A percentile compares a stretch with the other conserved stretches of the same genome.
phyloP scores from a whole-genome alignment of 192 early-diverging fungal genomes.

The Mortierella antarctica region DNA sequence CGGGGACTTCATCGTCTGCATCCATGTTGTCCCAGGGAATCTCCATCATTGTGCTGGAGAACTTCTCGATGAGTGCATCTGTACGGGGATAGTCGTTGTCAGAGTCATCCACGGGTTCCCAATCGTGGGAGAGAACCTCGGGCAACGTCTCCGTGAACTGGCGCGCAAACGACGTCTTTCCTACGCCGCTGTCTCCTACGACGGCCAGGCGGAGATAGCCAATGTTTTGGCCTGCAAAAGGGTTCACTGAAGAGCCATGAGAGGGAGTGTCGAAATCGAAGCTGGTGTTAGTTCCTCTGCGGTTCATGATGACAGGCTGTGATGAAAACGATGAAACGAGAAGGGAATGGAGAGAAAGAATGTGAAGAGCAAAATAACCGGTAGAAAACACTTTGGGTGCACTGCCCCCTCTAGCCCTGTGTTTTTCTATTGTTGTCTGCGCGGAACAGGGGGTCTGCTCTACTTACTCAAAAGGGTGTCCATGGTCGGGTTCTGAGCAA shows the following conservation, averaged over 20 bases:
- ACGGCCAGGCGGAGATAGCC: slow-evolving; percentile 53
- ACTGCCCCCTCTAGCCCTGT: too few relatives aligned
- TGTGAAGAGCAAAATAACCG: too few relatives aligned
- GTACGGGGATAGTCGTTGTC: slow-evolving; percentile 38
- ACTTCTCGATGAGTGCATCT: slow-evolving; percentile 33
- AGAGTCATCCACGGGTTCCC: slow-evolving; percentile 19
- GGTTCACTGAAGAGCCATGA: slow-evolving; percentile 31
- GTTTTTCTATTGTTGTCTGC: too few relatives aligned
- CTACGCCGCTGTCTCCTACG: slow-evolving; percentile 53
- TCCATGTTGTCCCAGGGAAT: slow-evolving; percentile 55
- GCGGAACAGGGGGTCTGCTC: too few relatives aligned
- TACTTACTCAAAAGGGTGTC: slow-evolving; percentile 11
- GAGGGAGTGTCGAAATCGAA: background rate
- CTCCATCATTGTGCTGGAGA: slow-evolving; percentile 53
- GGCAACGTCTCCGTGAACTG: slow-evolving; percentile 51
- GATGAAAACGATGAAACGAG: background rate
- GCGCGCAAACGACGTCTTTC: slow-evolving; percentile 51
- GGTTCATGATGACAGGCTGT: background rate
- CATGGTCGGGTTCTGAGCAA: background rate
- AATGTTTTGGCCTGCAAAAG: slow-evolving; percentile 53
- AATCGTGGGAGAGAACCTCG: slow-evolving; percentile 46
- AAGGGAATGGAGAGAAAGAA: background rate
- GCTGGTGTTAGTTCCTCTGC: slow-evolving; percentile 18
- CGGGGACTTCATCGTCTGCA: slow-evolving; percentile 50
- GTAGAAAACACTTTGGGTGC: too few relatives aligned